Percentiles rank a stretch among this genome's conserved stretches.
Evolutionary conservation across 1,284 basidiomycete species (phyloP).

Genomic region (Anthracocystis walkeri): DNA sequence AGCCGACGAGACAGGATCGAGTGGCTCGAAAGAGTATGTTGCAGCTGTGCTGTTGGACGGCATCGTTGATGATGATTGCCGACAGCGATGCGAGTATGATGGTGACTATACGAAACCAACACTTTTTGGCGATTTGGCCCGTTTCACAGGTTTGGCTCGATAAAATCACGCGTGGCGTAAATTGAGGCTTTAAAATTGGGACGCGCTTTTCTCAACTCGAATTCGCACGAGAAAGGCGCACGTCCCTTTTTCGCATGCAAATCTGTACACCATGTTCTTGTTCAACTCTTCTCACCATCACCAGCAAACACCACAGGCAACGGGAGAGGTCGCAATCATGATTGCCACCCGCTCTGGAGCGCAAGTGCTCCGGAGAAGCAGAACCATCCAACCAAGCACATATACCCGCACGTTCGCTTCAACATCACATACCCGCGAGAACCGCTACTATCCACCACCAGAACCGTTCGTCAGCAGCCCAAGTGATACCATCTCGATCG

Average conservation of each 20-base stretch:
- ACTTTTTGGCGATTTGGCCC: slow-evolving; percentile 1
- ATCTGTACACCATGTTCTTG: neutral
- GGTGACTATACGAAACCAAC: slow-evolving; percentile 14
- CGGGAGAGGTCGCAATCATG: slow-evolving; percentile 7
- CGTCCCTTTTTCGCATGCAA: slow-evolving; percentile 11
- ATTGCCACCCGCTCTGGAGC: slow-evolving; percentile 14
- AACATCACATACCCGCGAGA: slow-evolving; percentile 21
- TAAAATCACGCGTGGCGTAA: slow-evolving; percentile 37
- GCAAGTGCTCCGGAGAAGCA: slow-evolving; percentile 10
- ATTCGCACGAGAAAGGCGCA: slow-evolving; percentile 38
- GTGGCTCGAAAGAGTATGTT: slow-evolving; percentile 33
- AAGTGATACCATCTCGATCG: slow-evolving; percentile 24
- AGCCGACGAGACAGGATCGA: slow-evolving; percentile 18
- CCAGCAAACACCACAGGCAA: neutral
- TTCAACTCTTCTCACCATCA: neutral
- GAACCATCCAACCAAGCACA: neutral
- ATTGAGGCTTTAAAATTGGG: slow-evolving; percentile 17
- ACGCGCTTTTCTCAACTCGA: slow-evolving; percentile 10
- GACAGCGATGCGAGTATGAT: neutral
- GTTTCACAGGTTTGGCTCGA: neutral
- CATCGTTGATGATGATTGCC: slow-evolving; percentile 8
- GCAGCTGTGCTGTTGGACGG: slow-evolving; percentile 7
- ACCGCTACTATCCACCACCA: slow-evolving; percentile 50
- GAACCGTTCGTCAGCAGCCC: slow-evolving; percentile 36
- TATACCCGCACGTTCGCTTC: slow-evolving; percentile 20